Evolutionary conservation across 2,329 filamentous ascomycete species (phyloP).

Genomic region (Monosporascus sp.): DNA sequence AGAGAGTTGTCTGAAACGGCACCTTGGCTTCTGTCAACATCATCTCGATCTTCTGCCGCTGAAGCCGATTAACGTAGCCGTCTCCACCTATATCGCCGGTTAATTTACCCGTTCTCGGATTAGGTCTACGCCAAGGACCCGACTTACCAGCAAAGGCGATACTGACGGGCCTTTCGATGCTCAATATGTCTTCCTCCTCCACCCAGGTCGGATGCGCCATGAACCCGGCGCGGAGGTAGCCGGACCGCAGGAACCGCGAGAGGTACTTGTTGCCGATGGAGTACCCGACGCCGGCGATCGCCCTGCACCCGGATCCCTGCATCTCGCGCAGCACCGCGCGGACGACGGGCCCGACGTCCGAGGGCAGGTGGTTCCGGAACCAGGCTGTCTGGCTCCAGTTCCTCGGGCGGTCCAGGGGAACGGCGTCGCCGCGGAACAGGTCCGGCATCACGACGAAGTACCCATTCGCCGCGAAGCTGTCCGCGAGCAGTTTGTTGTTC

Average conservation of each 20-base stretch:
- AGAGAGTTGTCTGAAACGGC: constrained; percentile 3
- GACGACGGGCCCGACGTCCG: constrained; percentile 29
- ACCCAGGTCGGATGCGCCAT: constrained; percentile 45
- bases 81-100: constrained; percentile 21
- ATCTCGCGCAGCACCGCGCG: constrained; percentile 27
- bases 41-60: constrained; percentile 41
- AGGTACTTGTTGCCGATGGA: constrained; percentile 39
- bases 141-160: constrained; percentile 41
- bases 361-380: constrained; percentile 25
- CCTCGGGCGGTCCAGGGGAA: constrained; percentile 36
- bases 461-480: constrained; percentile 57
- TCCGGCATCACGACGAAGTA: constrained; percentile 58
- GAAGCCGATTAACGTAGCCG: constrained; percentile 39
- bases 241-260: constrained; percentile 33
- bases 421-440: constrained; percentile 51
- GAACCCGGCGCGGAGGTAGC: constrained; percentile 41
- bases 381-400: constrained; percentile 30
- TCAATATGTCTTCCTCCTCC: constrained; percentile 38
- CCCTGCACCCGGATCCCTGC: constrained; percentile 24
- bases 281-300: constrained; percentile 36
- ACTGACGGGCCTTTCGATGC: constrained; percentile 37
- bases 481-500: constrained; percentile 42
- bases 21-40: constrained; percentile 36
- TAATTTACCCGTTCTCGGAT: background rate
- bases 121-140: background rate